Evolutionary conservation across 306 rosid genomes (phyloP).

Genomic region (Castanospermum australe): DNA sequence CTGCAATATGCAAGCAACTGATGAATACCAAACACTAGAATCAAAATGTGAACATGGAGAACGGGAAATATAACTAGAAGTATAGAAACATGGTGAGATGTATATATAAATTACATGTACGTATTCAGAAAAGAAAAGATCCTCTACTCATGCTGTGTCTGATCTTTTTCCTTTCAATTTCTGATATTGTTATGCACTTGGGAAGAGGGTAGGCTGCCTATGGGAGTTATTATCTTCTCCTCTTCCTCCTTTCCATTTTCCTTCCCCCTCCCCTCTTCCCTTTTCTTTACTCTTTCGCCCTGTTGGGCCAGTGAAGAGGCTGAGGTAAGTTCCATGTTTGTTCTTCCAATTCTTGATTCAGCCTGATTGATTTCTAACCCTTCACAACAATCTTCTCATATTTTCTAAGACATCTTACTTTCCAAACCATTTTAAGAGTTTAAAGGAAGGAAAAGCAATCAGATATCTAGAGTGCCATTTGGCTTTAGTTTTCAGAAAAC

Average conservation of each 20-base stretch:
- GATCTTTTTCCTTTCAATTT: neutral
- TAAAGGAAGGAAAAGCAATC: neutral
- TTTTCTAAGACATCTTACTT: neutral
- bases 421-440: neutral
- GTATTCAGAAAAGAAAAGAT: neutral
- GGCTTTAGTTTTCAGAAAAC: neutral
- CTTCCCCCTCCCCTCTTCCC: neutral
- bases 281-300: neutral
- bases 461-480: neutral
- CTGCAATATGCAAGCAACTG: constrained; percentile 37
- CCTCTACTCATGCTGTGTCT: neutral
- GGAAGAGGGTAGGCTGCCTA: neutral
- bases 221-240: neutral
- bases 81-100: neutral
- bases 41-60: neutral
- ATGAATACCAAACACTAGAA: neutral
- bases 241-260: neutral
- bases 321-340: neutral
- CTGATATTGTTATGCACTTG: neutral
- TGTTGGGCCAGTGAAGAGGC: neutral
- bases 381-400: neutral
- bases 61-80: neutral
- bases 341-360: neutral
- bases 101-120: neutral
- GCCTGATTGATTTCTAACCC: neutral